Evolutionary conservation across 108 stramenopile genomes (phyloP).

Genomic region (Cyclotella distinguenda): DNA sequence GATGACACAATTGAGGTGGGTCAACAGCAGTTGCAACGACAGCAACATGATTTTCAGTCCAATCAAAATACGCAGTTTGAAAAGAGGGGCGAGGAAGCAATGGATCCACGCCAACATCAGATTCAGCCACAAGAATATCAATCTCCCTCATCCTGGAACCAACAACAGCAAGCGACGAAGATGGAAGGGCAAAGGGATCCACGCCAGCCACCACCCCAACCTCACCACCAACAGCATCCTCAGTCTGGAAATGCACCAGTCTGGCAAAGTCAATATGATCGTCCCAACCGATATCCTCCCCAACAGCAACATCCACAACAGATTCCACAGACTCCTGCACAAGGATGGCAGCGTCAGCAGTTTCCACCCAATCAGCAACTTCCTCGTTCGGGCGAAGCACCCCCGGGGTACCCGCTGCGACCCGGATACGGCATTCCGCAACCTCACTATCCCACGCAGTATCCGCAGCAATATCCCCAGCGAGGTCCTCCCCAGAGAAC

Average conservation of each 20-base stretch:
- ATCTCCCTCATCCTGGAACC: not conserved
- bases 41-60: too few relatives aligned
- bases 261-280: conserved; percentile 12
- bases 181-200: not conserved
- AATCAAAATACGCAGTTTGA: not conserved
- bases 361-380: conserved; percentile 6
- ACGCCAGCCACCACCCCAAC: not conserved
- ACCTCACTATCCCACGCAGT: conserved; percentile 5
- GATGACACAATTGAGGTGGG: too few relatives aligned
- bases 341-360: conserved; percentile 16
- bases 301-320: conserved; percentile 30
- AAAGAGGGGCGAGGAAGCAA: not conserved
- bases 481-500: conserved; percentile 15
- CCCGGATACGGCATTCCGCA: conserved; percentile 32
- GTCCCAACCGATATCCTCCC: not conserved
- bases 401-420: conserved; percentile 18
- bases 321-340: conserved; percentile 8
- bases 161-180: conserved; percentile 18
- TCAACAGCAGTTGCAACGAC: too few relatives aligned
- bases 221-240: conserved; percentile 8
- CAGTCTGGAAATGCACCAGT: not conserved
- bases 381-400: conserved; percentile 1
- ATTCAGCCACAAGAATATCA: conserved; percentile 9
- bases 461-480: conserved; percentile 1
- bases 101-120: too few relatives aligned